Percentiles rank a stretch among this genome's conserved stretches.
Conservation (phyloP, 2,329 filamentous ascomycete species). For the Sporothrix mexicana region DNA sequence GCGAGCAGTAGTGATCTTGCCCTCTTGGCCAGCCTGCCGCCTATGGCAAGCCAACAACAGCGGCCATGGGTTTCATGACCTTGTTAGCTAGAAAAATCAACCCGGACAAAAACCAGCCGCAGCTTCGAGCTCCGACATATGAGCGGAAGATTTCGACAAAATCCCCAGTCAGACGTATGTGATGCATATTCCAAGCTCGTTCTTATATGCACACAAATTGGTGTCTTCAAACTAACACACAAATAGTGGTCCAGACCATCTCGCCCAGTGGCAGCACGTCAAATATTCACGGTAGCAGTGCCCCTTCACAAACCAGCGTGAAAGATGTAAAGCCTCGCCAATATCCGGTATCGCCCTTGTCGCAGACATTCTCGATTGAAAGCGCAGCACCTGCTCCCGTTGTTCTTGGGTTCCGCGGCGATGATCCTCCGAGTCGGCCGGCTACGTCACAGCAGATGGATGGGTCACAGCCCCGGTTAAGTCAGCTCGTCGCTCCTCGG, state of each 20-base stretch:
- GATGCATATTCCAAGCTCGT: background rate
- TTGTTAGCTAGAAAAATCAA: conserved; percentile 41
- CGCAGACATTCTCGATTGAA: conserved; percentile 36
- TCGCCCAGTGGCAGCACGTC: conserved; percentile 1
- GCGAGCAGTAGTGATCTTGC: background rate
- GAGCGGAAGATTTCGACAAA: conserved; percentile 36
- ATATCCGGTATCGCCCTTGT: conserved; percentile 42
- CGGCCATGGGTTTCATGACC: conserved; percentile 45
- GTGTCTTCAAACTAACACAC: background rate
- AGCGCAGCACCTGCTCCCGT: conserved; percentile 42
- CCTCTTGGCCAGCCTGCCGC: conserved; percentile 26
- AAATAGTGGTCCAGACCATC: conserved; percentile 28
- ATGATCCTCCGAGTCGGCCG: conserved; percentile 45
- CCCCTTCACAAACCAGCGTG: no score
- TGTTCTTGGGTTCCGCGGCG: conserved; percentile 42
- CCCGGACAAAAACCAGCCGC: conserved; percentile 36
- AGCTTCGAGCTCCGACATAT: conserved; percentile 39
- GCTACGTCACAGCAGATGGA: conserved; percentile 43
- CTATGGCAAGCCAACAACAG: conserved; percentile 36
- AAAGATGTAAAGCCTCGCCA: conserved; percentile 37
- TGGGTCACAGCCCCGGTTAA: background rate
- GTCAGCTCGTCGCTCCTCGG: background rate
- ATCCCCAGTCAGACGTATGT: conserved; percentile 40
- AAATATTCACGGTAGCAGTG: background rate
- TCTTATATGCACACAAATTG: background rate